Conservation (phyloP, 441 rosid species). For the Corymbia citriodora region DNA sequence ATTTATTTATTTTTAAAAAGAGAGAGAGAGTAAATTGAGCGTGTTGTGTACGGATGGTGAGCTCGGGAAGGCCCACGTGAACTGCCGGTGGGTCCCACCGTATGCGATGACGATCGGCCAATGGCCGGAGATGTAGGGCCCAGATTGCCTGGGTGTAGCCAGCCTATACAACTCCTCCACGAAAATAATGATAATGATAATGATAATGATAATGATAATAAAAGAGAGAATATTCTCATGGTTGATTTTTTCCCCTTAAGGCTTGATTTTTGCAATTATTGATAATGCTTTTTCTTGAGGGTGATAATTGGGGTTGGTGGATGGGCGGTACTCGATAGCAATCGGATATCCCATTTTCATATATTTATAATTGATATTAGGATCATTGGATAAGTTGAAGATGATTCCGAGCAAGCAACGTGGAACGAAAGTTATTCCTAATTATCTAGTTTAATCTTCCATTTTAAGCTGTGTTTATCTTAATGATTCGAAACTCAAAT, state of each 20-base stretch:
- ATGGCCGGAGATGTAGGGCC: background rate
- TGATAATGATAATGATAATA: background rate
- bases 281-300: background rate
- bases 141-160: background rate
- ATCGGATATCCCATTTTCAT: background rate
- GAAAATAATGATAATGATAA: background rate
- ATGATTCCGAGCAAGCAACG: background rate
- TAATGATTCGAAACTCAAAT: background rate
- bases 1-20: background rate
- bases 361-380: background rate
- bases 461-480: background rate
- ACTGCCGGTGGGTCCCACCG: background rate
- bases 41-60: background rate
- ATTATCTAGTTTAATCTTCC: background rate
- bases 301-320: background rate
- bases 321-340: background rate
- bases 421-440: background rate
- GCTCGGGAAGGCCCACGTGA: background rate
- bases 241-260: background rate
- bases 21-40: background rate
- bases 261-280: background rate
- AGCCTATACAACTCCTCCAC: background rate
- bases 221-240: background rate
- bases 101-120: background rate
- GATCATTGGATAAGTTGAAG: background rate